Evolutionary conservation across 2,329 filamentous ascomycete species (phyloP), one percentile per base, ranked within the genome.

Genomic region (Parascedosporium putredinis): DNA sequence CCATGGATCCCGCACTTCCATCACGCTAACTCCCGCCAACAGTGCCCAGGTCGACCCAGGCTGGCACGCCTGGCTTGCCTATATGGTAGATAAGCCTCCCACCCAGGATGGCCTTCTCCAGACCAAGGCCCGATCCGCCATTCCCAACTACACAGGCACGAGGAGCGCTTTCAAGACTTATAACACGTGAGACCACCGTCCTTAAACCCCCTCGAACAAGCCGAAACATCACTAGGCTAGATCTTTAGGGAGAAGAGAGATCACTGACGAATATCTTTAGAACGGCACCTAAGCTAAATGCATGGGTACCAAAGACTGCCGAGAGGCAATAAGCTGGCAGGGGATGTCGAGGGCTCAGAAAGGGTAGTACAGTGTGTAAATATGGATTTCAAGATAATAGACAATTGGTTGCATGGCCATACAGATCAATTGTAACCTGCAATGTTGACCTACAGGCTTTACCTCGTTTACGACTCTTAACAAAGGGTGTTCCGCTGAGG

Each of bases 51-150:
- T 96, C 60, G 91, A 97, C 69, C 90, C 91, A 47, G 87, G 91
- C 68, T 98, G 93, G 93, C 93, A 97, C 71, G 88, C 87, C 25
- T 98, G 93, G 93, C 89, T 98, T 59, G 88, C 88, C 57, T 97
- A 98, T 71, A 73, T 83, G 70, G 83, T 95, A 60, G 89, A 97
- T 68, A 86, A 86, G 68, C 82, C 91, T 33, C 93, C 93, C 2
- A 79, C 75, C 33, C 69, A 84, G 61, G 93, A 98, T 65, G 72
- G 82, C 48, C 67, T 93, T 54, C 62, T 94, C 55, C 77, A 81
- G 59, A 71, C 81, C 48, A 75, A 80, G 57, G 67, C 81, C 44
- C 79, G 88, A 54, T 66, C 74, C 33, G 64, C 91, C 61, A 73
- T 82, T 54, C 83, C 86, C 55, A 93, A 88, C 66, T 72, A 81